Evolutionary conservation across 164 flowering plant species (phyloP), one percentile per base, ranked within the genome.

Genomic region (Euptelea pleiosperma): DNA sequence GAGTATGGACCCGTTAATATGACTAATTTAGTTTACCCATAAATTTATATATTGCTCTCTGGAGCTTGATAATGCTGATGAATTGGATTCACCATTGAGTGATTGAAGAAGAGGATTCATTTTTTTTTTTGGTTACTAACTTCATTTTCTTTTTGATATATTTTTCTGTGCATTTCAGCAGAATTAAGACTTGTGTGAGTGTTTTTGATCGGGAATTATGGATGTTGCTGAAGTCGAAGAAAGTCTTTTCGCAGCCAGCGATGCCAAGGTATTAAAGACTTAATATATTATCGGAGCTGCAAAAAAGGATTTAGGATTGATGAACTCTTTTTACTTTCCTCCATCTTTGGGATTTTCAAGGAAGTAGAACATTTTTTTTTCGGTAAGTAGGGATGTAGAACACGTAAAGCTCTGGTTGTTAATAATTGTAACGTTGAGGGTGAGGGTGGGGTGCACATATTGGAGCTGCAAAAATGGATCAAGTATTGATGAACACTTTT

Each of bases 141-240:
- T 8, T 47, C 12, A n/a, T 44, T 30, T 53, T 25, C 45, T 52
- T 60, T 9, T 4, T 19, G n/a, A n/a, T n/a, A n/a, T 28, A 35
- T n/a, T n/a, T 57, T 10, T n/a, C 64, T 55, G 29, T 61, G 30
- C 41, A 30, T 48, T 57, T 22, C 69, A 70, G 87, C n/a, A 40
- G 60, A 55, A 53, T 62, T 71, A 71, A 43, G n/a, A 60, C 37
- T 62, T 70, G 31, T 25, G 6, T 43, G 22, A 25, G 46, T 42
- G 25, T 34, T 49, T 63, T 54, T 64, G 49, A 71, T 31, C 21
- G 55, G 31, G 53, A 71, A 70, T 29, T 31, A 91, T 94, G 98
- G 99, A 94, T 58, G 58, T 63, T 26, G 49, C 75, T 8, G 99
- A 94, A 65, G 85, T 84, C 28, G 99, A 94, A 77, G 99, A 91